Evolutionary conservation across 345 rosid species (phyloP), one percentile per base, ranked within the genome.

Genomic region (Erodium maritimum): DNA sequence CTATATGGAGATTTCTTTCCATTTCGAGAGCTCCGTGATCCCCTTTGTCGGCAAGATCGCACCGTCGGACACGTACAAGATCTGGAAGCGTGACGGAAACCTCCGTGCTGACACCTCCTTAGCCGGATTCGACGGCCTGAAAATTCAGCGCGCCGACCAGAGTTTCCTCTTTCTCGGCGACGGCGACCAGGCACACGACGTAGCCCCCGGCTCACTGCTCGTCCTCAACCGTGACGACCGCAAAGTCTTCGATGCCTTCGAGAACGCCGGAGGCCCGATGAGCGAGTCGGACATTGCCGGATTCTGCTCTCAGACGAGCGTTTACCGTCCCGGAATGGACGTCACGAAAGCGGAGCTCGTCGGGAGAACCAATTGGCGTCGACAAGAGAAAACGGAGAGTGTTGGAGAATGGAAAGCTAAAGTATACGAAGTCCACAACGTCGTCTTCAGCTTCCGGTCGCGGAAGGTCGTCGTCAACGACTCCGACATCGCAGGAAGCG

Each of bases 1-100:
- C 76, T 88, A 91, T 75, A 81, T 88, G 96, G 98, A 88, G 75
- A 82, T 91, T 2, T 82, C 93, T 1, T 85, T 91, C 66, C 87
- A 83, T 60, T 91, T 91, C 64, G 95, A 89, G 69, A 88, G 95
- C 73, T 91, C 96, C 4, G 95, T 91, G 48, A 89, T 91, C 45
- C 99, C 99, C 0, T 91, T 91, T 69, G 82, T 91, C 29, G 85
- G 86, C 0, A 89, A 81, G 54, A 78, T 91, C 19, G 96, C 96
- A 18, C 99, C 99, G 45, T 86, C 96, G 0, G 99, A 91, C n/a
- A 91, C 96, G 0, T 91, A 86, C 76, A 86, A 77, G 76, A 84
- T 91, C 71, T 91, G 98, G 98, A 91, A 91, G 67, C 89, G 85
- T 17, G 96, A 88, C 21, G 96, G 91, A 2, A 84, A 86, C 45